Evolutionary conservation across 805 yeast genomes (phyloP), one percentile per base, ranked within the genome.

Genomic region (Metschnikowia lachancei): DNA sequence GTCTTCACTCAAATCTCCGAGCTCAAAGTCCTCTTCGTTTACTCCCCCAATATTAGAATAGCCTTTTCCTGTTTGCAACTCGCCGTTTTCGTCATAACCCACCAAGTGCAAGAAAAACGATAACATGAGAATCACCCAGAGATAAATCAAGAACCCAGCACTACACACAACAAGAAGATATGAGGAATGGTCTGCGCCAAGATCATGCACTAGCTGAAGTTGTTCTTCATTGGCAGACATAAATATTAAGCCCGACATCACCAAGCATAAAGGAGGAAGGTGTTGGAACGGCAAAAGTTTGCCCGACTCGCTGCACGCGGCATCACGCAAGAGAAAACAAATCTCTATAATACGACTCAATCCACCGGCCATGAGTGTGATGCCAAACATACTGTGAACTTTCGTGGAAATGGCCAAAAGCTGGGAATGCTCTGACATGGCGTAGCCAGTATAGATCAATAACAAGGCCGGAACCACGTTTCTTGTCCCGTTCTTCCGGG

Each of bases 141-240:
- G 65, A 57, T 75, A 81, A 2, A 87, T 72, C 53, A 88, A 53
- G 56, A 87, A 85, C 0, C 95, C 91, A 0, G 87, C 87, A 6
- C 91, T 79, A 11, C 82, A 65, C 4, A 85, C 72, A 4, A 84
- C 77, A 66, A 92, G 69, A 31, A 87, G 78, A 64, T 92, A 92
- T 0, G 96, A 81, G 40, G 92, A 81, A 57, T 87, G 94, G 65
- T 87, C 96, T 3, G 96, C 85, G 1, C 89, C 87, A 54, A 87
- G 72, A 54, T 81, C 82, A 43, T 81, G 67, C 1, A 91, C 88
- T 49, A 88, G 69, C 9, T 66, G 65, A 57, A 92, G 70, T 61
- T 91, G 96, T 63, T 92, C 96, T 62, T 91, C 97, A 52, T 78
- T 91, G 18, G 98, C 98, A 22, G 87, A 81, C 97, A 91, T 91